These are phyloP conservation scores for Leccinum uliginosum DNA, from an alignment of 768 basidiomycete genomes.

Conservation along the genomic window DNA sequence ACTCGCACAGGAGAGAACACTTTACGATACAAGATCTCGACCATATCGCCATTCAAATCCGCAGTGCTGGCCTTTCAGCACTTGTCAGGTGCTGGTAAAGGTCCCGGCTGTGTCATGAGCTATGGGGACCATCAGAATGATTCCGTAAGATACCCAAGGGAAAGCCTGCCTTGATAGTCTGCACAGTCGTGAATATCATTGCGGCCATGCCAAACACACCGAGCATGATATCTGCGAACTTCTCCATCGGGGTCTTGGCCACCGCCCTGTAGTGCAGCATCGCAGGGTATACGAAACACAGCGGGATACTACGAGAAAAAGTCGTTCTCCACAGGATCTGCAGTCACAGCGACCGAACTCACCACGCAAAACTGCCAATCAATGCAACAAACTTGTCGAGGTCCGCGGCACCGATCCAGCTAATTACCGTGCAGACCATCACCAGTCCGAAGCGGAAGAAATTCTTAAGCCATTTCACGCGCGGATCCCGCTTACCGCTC, in stretches of 20 bases:
- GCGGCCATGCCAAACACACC: constrained; percentile 71
- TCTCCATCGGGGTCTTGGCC: constrained; percentile 65
- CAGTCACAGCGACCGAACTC: constrained; percentile 21
- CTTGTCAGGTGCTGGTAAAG: constrained; percentile 32
- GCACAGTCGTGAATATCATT: constrained; percentile 73
- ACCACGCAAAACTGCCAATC: constrained; percentile 94
- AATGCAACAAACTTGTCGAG: constrained; percentile 95
- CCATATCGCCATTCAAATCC: constrained; percentile 1
- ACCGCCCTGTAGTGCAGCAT: constrained; percentile 90
- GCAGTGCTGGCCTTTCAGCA: constrained; percentile 22
- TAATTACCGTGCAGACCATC: constrained; percentile 75
- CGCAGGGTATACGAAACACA: constrained; percentile 92
- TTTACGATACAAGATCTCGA: constrained; percentile 12
- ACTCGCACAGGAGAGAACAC: constrained; percentile 8
- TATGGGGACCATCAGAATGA: constrained; percentile 25
- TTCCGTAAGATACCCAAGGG: not conserved
- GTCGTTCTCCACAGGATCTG: constrained; percentile 10
- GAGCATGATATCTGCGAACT: constrained; percentile 63
- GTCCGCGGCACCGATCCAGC: constrained; percentile 79
- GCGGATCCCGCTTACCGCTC: constrained; percentile 75
- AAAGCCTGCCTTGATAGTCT: constrained; percentile 62
- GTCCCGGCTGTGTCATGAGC: constrained; percentile 57
- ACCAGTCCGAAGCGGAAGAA: constrained; percentile 74
- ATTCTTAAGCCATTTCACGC: constrained; percentile 98
- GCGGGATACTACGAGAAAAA: constrained; percentile 60